Base-by-base conservation (phyloP, 768 basidiomycete species). In the Kwoniella mangroviensis region DNA sequence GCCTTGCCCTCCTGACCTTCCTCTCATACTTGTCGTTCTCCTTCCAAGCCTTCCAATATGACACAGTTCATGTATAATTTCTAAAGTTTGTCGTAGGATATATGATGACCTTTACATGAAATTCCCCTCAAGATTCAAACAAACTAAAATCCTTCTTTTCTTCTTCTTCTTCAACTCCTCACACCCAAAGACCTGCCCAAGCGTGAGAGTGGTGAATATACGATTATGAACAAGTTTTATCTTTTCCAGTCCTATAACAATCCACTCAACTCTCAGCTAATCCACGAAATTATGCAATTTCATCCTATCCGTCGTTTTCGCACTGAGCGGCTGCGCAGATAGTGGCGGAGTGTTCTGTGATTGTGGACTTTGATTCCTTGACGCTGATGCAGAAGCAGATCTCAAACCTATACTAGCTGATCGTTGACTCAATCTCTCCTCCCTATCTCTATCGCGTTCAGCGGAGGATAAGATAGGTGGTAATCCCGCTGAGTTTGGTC, bases 391-490 rank as follows among this genome's bases (percentile, higher is more conserved):
- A 34, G 34, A 67, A 17, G 54, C 45, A 49, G 45, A 49, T 4
- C 12, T 49, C 13, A 49, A 15, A 10, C 57, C n/a, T 22, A 9
- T 45, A 53, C 65, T 67, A 12, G 15, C 55, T 17, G 64, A 53
- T 40, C 63, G 54, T 51, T 53, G 45, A 43, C 41, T 65, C 17
- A 42, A 22, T 5, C 43, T 21, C n/a, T 66, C 65, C 12, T 66
- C 65, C 24, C 56, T 66, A n/a, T 66, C 65, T 22, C 55, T 52
- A 26, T 63, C 62, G 11, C 42, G 19, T 15, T 24, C 54, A 10
- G 54, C 24, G n/a, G 53, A 28, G 3, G 58, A 24, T 4, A 67
- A 13, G 26, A 67, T 67, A 34, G 65, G 57, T n/a, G 65, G 65
- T 22, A 67, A 45, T 11, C 56, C 65, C 5, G 56, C 65, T 12